Base-by-base conservation (phyloP, 208 protist species). In the Trypanosoma platydactyli region DNA sequence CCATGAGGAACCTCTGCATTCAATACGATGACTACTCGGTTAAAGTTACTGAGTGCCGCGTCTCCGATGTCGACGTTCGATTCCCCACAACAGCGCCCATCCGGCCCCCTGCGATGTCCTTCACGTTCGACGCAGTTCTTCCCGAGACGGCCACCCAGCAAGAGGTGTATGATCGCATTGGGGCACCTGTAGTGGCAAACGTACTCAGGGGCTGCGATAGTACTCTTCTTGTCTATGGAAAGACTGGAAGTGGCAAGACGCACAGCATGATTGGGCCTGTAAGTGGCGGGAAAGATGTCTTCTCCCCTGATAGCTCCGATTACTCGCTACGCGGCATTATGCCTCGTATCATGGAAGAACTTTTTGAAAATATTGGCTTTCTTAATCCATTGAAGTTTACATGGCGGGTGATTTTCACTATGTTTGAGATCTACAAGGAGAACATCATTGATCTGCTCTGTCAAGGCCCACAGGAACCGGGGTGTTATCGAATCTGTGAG, bases 371-470 rank as follows among this genome's bases (percentile, higher is more conserved):
- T n/a, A 64, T 89, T 40, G 25, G 52, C 29, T 13, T 25, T n/a
- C 48, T 73, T 24, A 45, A 79, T 55, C 41, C 53, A 5, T 25
- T 57, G 2, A 79, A 89, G 69, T 45, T 66, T n/a, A 71, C 65
- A 22, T 84, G 71, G 76, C 62, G 29, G 9, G 46, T 89, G 3
- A 44, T 24, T 7, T 33, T 75, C 0, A 69, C 77, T 29, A 68
- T 80, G 54, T 74, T 86, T 53, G 86, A 92, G 63, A 89, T 92
- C 42, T 92, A 92, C 74, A 77, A 66, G 35, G 81, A 92, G 46
- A 72, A 80, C 22, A 80, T 92, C 46, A 53, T 79, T 29, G 86
- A 92, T 51, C 66, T 91, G 5, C 71, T 92, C 22, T 29, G 51
- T 25, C 6, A 35, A 29, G 64, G 15, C 20, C 41, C 40, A 18